Conservation (phyloP, 805 yeast genomes). For the Saccharomycopsis fodiens region DNA sequence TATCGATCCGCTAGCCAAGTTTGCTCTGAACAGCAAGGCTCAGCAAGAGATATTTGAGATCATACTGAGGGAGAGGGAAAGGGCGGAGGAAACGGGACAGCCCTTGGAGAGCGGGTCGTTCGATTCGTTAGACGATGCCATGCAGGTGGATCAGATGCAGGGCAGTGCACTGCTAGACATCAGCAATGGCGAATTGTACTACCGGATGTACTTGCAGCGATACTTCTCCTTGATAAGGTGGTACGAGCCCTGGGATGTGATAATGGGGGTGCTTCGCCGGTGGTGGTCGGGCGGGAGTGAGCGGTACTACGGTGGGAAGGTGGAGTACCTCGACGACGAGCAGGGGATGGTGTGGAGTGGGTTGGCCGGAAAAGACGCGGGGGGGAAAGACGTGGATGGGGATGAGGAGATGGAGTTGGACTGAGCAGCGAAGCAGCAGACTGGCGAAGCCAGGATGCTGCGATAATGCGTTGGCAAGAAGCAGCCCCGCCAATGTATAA, state of each 20-base stretch:
- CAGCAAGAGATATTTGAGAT: neutral
- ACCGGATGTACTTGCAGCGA: slow-evolving; percentile 11
- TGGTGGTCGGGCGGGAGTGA: slow-evolving; percentile 3
- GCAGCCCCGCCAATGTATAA: too few relatives aligned
- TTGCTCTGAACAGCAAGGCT: too few relatives aligned
- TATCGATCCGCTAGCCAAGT: slow-evolving; percentile 10
- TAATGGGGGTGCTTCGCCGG: neutral
- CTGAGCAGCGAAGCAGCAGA: too few relatives aligned
- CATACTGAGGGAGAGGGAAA: too few relatives aligned
- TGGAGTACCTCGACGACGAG: too few relatives aligned
- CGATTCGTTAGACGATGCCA: neutral
- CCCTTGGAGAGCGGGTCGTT: neutral
- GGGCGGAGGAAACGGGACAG: neutral
- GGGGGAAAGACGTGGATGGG: neutral
- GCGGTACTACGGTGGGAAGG: too few relatives aligned
- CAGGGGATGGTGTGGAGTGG: too few relatives aligned
- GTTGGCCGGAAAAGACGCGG: too few relatives aligned
- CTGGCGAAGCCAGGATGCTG: too few relatives aligned
- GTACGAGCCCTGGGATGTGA: slow-evolving; percentile 2
- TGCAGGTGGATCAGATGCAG: slow-evolving; percentile 14
- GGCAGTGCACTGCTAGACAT: slow-evolving; percentile 11
- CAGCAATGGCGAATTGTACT: slow-evolving; percentile 17
- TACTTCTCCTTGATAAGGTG: slow-evolving; percentile 8
- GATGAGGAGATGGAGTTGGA: neutral
- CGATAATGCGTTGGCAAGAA: too few relatives aligned